Conservation (phyloP, 2,329 filamentous ascomycete genomes). For the Stagonosporopsis cucurbitacearum region DNA sequence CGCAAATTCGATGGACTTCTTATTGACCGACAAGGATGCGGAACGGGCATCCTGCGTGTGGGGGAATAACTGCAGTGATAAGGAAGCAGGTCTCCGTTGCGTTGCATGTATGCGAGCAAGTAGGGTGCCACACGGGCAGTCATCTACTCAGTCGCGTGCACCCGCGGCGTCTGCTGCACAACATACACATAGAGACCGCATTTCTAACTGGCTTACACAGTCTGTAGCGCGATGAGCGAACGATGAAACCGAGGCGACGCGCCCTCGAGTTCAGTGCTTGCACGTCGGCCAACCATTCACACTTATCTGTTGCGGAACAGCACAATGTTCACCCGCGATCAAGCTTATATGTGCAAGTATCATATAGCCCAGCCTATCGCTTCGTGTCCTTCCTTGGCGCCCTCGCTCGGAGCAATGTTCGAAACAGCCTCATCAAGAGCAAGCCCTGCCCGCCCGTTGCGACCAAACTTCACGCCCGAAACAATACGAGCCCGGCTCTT, state of each 20-base stretch:
- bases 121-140: conserved; percentile 2
- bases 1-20: conserved; percentile 30
- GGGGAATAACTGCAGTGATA: conserved; percentile 7
- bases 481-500: conserved; percentile 11
- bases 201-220: conserved; percentile 6
- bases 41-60: conserved; percentile 6
- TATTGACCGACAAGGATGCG: conserved; percentile 10
- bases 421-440: conserved; percentile 3
- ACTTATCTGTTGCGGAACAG: conserved; percentile 7
- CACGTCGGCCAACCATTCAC: conserved; percentile 6
- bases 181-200: conserved; percentile 16
- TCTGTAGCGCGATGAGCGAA: neutral
- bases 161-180: conserved; percentile 19
- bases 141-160: conserved; percentile 6
- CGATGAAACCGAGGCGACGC: conserved; percentile 22
- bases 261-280: conserved; percentile 19
- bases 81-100: conserved; percentile 11
- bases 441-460: conserved; percentile 5
- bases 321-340: neutral
- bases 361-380: neutral
- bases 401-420: conserved; percentile 4
- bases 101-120: conserved; percentile 7
- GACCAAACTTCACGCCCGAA: conserved; percentile 2
- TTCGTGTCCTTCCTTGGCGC: neutral
- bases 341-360: neutral